phyloP scores from a whole-genome alignment of 345 rosid genomes.

The Psidium guajava region DNA sequence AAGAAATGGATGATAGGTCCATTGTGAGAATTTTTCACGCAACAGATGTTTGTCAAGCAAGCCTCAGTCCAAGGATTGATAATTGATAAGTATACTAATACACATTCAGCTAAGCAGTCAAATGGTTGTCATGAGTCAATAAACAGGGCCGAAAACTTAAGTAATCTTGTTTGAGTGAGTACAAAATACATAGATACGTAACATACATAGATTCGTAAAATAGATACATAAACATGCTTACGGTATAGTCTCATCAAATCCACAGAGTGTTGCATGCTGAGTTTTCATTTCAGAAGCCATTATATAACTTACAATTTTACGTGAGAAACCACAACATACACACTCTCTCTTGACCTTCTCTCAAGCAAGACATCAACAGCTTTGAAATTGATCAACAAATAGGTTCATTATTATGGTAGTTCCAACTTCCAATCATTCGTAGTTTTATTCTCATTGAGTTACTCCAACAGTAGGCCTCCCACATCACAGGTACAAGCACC shows the following conservation, averaged over 20 bases:
- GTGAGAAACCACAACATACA: neutral
- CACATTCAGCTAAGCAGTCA: neutral
- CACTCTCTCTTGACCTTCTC: neutral
- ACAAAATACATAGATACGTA: neutral
- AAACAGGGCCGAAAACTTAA: neutral
- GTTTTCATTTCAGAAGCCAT: neutral
- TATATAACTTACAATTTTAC: neutral
- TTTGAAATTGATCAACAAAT: neutral
- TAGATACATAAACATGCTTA: neutral
- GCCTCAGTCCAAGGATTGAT: neutral
- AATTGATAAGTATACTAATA: neutral
- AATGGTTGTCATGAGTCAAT: neutral
- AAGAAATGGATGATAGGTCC: neutral
- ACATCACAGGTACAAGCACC: neutral
- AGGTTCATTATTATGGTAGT: neutral
- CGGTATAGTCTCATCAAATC: neutral
- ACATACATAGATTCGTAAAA: neutral
- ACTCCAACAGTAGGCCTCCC: neutral
- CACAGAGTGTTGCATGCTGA: neutral
- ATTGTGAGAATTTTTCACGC: neutral
- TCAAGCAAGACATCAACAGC: neutral
- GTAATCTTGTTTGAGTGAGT: neutral
- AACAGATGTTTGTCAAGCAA: neutral
- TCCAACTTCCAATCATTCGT: neutral
- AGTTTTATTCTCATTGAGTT: neutral